Conservation (phyloP, 441 rosid species). For the Gossypium laxum region DNA sequence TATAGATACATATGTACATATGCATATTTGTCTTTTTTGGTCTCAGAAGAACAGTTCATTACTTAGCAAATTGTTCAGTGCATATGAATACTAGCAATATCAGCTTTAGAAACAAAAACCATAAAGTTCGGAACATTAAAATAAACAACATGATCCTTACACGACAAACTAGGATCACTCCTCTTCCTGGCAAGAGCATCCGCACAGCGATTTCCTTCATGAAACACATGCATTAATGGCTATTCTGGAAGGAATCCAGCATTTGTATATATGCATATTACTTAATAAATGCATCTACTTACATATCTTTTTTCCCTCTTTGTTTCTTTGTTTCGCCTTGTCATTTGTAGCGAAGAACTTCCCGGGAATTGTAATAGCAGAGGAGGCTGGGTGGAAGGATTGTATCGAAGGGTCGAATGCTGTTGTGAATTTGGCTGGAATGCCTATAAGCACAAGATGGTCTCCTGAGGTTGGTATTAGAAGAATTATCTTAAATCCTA, state of each 20-base stretch:
- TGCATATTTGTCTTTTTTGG: neutral
- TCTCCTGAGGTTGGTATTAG: constrained; percentile 62
- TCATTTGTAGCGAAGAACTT: constrained; percentile 45
- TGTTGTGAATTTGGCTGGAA: constrained; percentile 88
- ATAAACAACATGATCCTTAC: too few species aligned
- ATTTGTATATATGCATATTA: too few species aligned
- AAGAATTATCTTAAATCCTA: neutral
- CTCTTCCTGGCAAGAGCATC: too few species aligned
- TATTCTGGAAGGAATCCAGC: too few species aligned
- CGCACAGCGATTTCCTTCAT: too few species aligned
- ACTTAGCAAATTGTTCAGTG: too few species aligned
- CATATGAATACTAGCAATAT: too few species aligned
- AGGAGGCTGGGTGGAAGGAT: constrained; percentile 62
- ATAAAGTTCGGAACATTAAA: too few species aligned
- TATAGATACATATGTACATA: neutral
- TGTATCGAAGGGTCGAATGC: constrained; percentile 69
- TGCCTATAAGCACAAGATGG: constrained; percentile 84
- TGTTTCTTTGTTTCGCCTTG: constrained; percentile 14
- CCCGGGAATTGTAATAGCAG: constrained; percentile 61
- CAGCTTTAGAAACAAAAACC: too few species aligned
- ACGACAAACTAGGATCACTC: too few species aligned
- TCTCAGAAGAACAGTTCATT: too few species aligned
- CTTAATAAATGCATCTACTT: neutral
- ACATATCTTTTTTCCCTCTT: neutral
- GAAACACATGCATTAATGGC: too few species aligned